Evolutionary conservation across 768 basidiomycete genomes (phyloP).

Genomic region (Termitomyces sp.): DNA sequence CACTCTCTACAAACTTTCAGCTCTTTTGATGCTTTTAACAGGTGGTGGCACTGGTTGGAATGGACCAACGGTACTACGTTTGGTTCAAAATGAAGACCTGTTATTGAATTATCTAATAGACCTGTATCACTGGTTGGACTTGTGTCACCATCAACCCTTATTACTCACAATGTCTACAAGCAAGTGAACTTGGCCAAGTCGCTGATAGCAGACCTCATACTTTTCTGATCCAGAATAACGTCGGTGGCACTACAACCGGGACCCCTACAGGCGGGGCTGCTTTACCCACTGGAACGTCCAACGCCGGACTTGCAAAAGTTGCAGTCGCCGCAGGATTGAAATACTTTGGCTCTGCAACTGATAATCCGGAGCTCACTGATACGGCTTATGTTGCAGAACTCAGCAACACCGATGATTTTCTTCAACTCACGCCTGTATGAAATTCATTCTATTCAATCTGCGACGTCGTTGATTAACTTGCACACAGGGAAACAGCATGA

Average conservation of each 20-base stretch:
- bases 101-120: slow-evolving; percentile 11
- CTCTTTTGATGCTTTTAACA: background rate
- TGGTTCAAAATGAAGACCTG: background rate
- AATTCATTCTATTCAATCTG: background rate
- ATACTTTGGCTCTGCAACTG: slow-evolving; percentile 48
- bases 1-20: background rate
- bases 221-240: background rate
- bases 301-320: slow-evolving; percentile 40
- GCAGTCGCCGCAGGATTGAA: slow-evolving; percentile 39
- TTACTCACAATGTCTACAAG: slow-evolving; percentile 41
- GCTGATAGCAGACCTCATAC: background rate
- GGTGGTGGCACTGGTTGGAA: slow-evolving; percentile 22
- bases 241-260: slow-evolving; percentile 2
- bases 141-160: slow-evolving; percentile 34
- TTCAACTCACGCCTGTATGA: slow-evolving; percentile 41
- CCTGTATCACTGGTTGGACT: slow-evolving; percentile 34
- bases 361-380: slow-evolving; percentile 42
- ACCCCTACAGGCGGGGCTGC: background rate
- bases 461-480: background rate
- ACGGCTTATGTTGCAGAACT: slow-evolving; percentile 34
- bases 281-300: slow-evolving; percentile 15
- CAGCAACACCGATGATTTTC: slow-evolving; percentile 34
- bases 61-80: slow-evolving; percentile 22
- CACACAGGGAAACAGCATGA: slow-evolving; percentile 43
- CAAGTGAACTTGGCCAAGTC: background rate